Conservation (phyloP, 2,329 filamentous ascomycete genomes). For the Golovinomyces cichoracearum region DNA sequence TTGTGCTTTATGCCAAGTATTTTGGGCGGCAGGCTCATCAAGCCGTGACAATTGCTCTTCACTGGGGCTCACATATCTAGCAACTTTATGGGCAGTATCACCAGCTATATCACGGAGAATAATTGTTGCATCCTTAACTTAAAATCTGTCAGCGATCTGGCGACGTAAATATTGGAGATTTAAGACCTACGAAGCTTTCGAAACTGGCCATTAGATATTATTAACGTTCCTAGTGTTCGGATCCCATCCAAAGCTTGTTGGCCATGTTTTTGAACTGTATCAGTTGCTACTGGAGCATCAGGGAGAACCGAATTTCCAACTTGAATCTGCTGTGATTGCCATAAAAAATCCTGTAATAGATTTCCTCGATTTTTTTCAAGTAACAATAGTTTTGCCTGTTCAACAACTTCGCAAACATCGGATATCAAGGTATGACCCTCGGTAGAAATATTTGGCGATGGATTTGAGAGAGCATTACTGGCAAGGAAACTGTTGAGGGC, state of each 20-base stretch:
- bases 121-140: slow-evolving; percentile 51
- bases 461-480: slow-evolving; percentile 41
- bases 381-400: slow-evolving; percentile 59
- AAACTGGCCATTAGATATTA: slow-evolving; percentile 78
- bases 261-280: slow-evolving; percentile 55
- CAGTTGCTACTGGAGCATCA: slow-evolving; percentile 44
- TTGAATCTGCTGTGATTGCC: slow-evolving; percentile 59
- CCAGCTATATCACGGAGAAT: slow-evolving; percentile 75
- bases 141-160: not conserved
- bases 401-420: slow-evolving; percentile 56
- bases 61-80: slow-evolving; percentile 46
- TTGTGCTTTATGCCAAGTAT: slow-evolving; percentile 82
- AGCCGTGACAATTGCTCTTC: slow-evolving; percentile 54
- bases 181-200: slow-evolving; percentile 9
- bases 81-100: slow-evolving; percentile 61
- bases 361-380: slow-evolving; percentile 91
- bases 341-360: slow-evolving; percentile 87
- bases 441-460: slow-evolving; percentile 49
- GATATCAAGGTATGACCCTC: slow-evolving; percentile 59
- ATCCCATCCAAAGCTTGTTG: slow-evolving; percentile 63
- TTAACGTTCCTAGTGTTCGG: slow-evolving; percentile 60
- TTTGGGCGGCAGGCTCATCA: slow-evolving; percentile 64
- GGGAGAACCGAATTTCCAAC: slow-evolving; percentile 35
- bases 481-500: slow-evolving; percentile 69
- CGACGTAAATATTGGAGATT: not conserved